Base-by-base conservation (phyloP, 352 stramenopile species). In the Globisporangium carolinianum region DNA sequence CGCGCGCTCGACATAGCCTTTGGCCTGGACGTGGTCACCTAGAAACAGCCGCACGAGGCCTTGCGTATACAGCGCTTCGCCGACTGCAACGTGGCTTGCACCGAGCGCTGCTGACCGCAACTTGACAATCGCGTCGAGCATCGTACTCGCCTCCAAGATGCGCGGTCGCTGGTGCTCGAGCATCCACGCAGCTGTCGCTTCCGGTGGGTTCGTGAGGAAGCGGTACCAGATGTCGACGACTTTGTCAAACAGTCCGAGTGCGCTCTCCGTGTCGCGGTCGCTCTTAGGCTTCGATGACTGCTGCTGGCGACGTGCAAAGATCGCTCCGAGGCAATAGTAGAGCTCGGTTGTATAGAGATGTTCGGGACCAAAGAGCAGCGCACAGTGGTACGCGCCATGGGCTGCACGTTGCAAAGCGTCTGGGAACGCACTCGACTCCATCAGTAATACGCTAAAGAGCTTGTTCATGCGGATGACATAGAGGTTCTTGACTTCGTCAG, bases 211-310 rank as follows among this genome's bases (percentile, higher is more conserved):
- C 5, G 78, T 86, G n/a, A 86, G 55, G 57, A 89, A 89, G 1
- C 76, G 72, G 65, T 88, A 88, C 78, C 76, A 89, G 47, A 89
- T 89, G 60, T 91, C 79, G 36, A 91, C 79, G 10, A 89, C 73
- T 42, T 91, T 91, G 62, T 91, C 81, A 24, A 86, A 76, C 76
- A 88, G 77, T 17, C 73, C 73, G 24, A 91, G 65, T 32, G 81
- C 73, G 47, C 72, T 85, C 39, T 90, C 77, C 5, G 52, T 61
- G 32, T 70, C 55, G 55, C 59, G 58, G 24, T 57, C 51, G 36
- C 60, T 52, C 15, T 60, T 56, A 42, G 55, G 24, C 36, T 7
- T 14, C 69, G 58, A 10, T 18, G 67, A 50, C 61, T 62, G 14
- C 24, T 72, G 62, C 15, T 81, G 69, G 64, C 79, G 77, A 8